Conservation (phyloP, 306 rosid species). For the Senna tora region DNA sequence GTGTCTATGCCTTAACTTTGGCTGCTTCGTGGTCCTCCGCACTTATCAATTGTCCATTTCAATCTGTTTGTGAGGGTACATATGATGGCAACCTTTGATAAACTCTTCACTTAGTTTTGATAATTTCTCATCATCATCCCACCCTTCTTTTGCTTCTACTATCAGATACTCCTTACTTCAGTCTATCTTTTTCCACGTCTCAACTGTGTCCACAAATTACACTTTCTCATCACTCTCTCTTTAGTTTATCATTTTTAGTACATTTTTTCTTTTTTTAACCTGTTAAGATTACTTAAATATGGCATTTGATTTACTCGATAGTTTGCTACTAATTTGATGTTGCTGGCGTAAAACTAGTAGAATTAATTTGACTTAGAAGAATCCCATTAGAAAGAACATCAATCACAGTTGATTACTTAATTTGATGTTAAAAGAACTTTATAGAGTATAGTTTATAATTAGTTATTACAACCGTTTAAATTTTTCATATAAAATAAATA, state of each 20-base stretch:
- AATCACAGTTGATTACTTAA: conserved; percentile 31
- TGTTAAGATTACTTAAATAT: conserved; percentile 3
- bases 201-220: background rate
- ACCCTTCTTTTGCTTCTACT: conserved; percentile 1
- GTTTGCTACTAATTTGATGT: background rate
- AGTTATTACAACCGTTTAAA: background rate
- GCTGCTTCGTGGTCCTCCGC: conserved; percentile 49
- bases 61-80: conserved; percentile 39
- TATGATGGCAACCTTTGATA: conserved; percentile 25
- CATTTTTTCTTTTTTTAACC: background rate
- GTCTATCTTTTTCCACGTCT: background rate
- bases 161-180: background rate
- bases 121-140: conserved; percentile 30
- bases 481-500: too few species aligned
- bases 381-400: conserved; percentile 19
- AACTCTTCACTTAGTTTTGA: conserved; percentile 18
- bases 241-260: background rate
- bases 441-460: background rate
- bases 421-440: conserved; percentile 9
- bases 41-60: conserved; percentile 50
- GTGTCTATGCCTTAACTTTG: conserved; percentile 16
- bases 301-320: background rate
- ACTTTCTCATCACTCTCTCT: background rate
- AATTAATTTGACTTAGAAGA: conserved; percentile 11
- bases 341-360: background rate